A percentile compares a stretch with the other conserved stretches of the same genome.
Conservation (phyloP, 441 rosid genomes). For the Jatropha podagrica region DNA sequence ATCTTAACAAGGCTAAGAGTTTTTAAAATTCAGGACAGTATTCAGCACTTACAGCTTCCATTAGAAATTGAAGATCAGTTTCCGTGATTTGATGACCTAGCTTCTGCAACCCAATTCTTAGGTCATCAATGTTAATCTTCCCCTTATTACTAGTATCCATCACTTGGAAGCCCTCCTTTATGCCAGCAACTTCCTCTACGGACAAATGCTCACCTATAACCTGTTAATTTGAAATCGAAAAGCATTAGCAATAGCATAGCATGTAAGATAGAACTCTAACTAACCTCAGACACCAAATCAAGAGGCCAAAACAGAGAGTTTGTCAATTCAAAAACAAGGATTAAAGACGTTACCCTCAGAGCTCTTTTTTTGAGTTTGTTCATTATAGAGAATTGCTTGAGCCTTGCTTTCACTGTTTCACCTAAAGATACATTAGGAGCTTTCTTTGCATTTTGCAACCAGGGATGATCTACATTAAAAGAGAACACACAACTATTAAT, state of each 20-base stretch:
- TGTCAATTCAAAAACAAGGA: slow-evolving; percentile 6
- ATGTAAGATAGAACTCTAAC: neutral
- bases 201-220: slow-evolving; percentile 93
- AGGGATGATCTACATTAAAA: slow-evolving; percentile 68
- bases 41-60: slow-evolving; percentile 76
- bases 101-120: slow-evolving; percentile 70
- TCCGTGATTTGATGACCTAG: slow-evolving; percentile 77
- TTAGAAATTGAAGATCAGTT: slow-evolving; percentile 73
- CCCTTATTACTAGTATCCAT: slow-evolving; percentile 82
- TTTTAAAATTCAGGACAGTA: neutral
- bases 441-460: slow-evolving; percentile 83
- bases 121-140: slow-evolving; percentile 78
- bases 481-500: slow-evolving; percentile 4
- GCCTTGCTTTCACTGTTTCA: slow-evolving; percentile 90
- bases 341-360: slow-evolving; percentile 51
- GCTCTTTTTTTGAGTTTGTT: slow-evolving; percentile 98
- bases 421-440: slow-evolving; percentile 87
- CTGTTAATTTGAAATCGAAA: slow-evolving; percentile 36
- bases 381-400: slow-evolving; percentile 87
- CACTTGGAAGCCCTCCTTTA: slow-evolving; percentile 78
- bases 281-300: neutral
- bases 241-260: neutral
- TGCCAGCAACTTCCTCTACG: slow-evolving; percentile 89
- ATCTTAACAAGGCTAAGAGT: neutral
- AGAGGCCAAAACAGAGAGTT: neutral